Conservation (phyloP, 768 basidiomycete genomes). For the Mycena latifolia region DNA sequence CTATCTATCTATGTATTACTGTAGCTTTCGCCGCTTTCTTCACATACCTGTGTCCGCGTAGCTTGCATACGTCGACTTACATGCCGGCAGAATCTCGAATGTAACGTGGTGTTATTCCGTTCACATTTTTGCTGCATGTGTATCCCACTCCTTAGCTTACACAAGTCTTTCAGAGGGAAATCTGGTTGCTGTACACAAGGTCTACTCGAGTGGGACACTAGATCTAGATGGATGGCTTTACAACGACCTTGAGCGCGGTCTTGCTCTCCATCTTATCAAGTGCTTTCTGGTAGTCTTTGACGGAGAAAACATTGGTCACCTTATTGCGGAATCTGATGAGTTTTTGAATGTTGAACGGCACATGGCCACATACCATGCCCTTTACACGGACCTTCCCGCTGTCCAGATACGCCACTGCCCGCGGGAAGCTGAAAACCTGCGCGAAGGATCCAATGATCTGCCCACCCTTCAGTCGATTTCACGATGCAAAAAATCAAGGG, state of each 20-base stretch:
- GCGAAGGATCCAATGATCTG: conserved; percentile 94
- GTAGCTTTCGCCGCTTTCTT: conserved; percentile 6
- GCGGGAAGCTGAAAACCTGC: conserved; percentile 91
- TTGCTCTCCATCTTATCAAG: conserved; percentile 75
- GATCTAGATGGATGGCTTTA: conserved; percentile 49
- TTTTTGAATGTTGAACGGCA: too few species aligned
- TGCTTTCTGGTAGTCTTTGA: conserved; percentile 73
- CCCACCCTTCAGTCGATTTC: neutral
- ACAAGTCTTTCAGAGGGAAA: too few species aligned
- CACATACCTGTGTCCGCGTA: too few species aligned
- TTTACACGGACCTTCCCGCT: conserved; percentile 85
- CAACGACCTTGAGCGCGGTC: conserved; percentile 63
- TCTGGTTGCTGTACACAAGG: too few species aligned
- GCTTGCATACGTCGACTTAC: too few species aligned
- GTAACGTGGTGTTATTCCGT: too few species aligned
- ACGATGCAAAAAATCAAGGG: neutral
- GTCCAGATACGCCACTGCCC: conserved; percentile 91
- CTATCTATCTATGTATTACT: conserved; percentile 11
- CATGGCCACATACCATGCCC: conserved; percentile 51
- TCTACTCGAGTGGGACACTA: neutral
- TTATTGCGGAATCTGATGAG: conserved; percentile 32
- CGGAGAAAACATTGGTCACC: conserved; percentile 69
- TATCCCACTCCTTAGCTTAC: too few species aligned
- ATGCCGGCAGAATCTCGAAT: too few species aligned
- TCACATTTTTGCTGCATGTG: too few species aligned